These are phyloP conservation scores for Penicillium chermesinum DNA, from an alignment of 495 filamentous ascomycete species.

Conservation along the genomic window DNA sequence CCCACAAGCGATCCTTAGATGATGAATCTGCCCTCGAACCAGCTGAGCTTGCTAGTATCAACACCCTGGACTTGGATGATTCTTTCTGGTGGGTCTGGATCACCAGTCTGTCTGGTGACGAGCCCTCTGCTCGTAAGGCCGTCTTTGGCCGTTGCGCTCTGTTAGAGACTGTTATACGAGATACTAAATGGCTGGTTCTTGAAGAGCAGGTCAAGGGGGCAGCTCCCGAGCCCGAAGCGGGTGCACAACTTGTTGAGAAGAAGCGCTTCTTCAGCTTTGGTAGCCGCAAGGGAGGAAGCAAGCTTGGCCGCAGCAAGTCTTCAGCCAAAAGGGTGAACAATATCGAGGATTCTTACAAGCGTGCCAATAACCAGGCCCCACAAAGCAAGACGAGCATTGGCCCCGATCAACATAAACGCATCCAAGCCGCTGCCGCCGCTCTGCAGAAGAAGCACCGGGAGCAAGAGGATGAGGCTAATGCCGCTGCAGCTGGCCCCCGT, in stretches of 20 bases:
- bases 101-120: slow-evolving; percentile 87
- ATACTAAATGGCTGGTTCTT: slow-evolving; percentile 85
- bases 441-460: slow-evolving; percentile 67
- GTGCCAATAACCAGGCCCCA: slow-evolving; percentile 42
- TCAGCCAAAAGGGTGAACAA: slow-evolving; percentile 46
- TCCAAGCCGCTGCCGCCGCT: slow-evolving; percentile 81
- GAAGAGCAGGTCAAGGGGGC: slow-evolving; percentile 97
- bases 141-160: slow-evolving; percentile 92
- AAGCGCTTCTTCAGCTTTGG: slow-evolving; percentile 85
- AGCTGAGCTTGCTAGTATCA: slow-evolving; percentile 90
- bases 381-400: slow-evolving; percentile 84
- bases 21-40: slow-evolving; percentile 68
- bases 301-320: slow-evolving; percentile 63
- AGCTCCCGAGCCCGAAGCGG: slow-evolving; percentile 75
- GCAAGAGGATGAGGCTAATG: slow-evolving; percentile 40
- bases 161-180: slow-evolving; percentile 76
- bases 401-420: slow-evolving; percentile 85
- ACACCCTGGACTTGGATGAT: slow-evolving; percentile 80
- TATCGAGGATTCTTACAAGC: slow-evolving; percentile 49
- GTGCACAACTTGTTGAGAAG: slow-evolving; percentile 89
- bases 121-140: slow-evolving; percentile 76
- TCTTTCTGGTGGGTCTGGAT: slow-evolving; percentile 99
- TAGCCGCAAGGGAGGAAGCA: slow-evolving; percentile 52
- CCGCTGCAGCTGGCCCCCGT: slow-evolving; percentile 1
- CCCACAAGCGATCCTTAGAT: slow-evolving; percentile 66